A percentile compares a stretch with the other conserved stretches of the same genome.
phyloP scores from a whole-genome alignment of 352 stramenopile species.

The Pythium phragmiticola region DNA sequence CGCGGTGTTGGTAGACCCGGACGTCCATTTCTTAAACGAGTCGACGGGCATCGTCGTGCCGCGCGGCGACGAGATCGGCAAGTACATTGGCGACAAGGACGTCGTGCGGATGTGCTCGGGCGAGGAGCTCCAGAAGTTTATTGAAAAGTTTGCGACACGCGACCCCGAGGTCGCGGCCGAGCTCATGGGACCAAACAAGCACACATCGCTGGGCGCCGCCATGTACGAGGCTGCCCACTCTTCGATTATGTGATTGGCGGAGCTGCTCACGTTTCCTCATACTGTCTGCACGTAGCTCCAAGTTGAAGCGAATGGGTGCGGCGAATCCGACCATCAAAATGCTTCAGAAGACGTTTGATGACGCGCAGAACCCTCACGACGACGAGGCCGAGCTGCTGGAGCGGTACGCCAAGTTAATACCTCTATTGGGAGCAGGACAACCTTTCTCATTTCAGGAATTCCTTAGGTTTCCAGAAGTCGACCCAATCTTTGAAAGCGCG shows the following conservation, averaged over 20 bases:
- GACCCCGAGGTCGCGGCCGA: slow-evolving; percentile 60
- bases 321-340: slow-evolving; percentile 70
- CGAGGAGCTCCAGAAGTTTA: slow-evolving; percentile 55
- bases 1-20: slow-evolving; percentile 11
- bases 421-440: background rate
- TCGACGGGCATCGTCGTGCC: slow-evolving; percentile 69
- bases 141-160: slow-evolving; percentile 64
- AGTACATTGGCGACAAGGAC: slow-evolving; percentile 64
- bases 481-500: slow-evolving; percentile 71
- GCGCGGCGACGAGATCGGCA: slow-evolving; percentile 48
- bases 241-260: background rate
- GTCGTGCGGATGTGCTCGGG: slow-evolving; percentile 68
- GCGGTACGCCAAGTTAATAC: slow-evolving; percentile 16
- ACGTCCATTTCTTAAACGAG: slow-evolving; percentile 76
- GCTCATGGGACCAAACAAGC: slow-evolving; percentile 58
- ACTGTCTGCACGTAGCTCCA: slow-evolving; percentile 36
- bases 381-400: slow-evolving; percentile 52
- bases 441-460: background rate
- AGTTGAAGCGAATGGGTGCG: slow-evolving; percentile 63
- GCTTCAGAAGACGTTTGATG: slow-evolving; percentile 70
- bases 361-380: slow-evolving; percentile 40
- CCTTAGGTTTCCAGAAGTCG: slow-evolving; percentile 50
- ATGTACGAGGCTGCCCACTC: slow-evolving; percentile 36
- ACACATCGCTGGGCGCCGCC: slow-evolving; percentile 52
- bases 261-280: background rate